Evolutionary conservation across 2,329 filamentous ascomycete species (phyloP), one percentile per base, ranked within the genome.

Genomic region (Lecanosticta acicola): DNA sequence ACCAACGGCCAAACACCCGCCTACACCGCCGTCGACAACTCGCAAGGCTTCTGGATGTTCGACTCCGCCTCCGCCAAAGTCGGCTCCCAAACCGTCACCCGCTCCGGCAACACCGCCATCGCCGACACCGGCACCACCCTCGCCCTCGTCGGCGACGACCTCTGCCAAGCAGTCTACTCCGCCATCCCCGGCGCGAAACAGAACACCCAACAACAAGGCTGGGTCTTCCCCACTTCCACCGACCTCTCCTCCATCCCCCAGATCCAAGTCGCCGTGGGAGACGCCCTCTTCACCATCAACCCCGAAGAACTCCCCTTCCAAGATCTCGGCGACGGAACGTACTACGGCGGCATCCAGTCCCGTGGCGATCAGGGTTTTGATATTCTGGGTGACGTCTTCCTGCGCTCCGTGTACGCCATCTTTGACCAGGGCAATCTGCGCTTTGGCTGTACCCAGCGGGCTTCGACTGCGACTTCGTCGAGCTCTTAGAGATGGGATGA

Each of bases 41-140:
- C 73, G 1, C 65, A 80, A 46, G 83, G 83, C 19, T 85, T 85
- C 69, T 88, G 83, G 84, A 70, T 76, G 64, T 80, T 87, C 60
- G 61, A 71, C 9, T 84, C 80, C 1, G 66, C 72, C 7, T 77
- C 75, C 0, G 74, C 74, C 14, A 74, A 53, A 19, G 47, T 53
- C 24, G 50, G 47, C 39, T 33, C 34, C 41, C 24, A 50, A 39
- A 50, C 71, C 0, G 68, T 87, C 50, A 79, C 79, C 52, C 80
- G 78, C 44, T 61, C 66, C 3, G 73, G 71, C 36, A 86, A 85
- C 66, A 80, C 70, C 29, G 81, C 84, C 41, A 85, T 87, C 53
- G 79, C 77, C 17, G 84, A 87, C 62, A 87, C 83, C 0, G 83
- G 82, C 43, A 86, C 83, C 24, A 83, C 83, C 1, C 73, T 87